Base-by-base conservation (phyloP, 768 basidiomycete species). In the Cystobasidium ongulense region DNA sequence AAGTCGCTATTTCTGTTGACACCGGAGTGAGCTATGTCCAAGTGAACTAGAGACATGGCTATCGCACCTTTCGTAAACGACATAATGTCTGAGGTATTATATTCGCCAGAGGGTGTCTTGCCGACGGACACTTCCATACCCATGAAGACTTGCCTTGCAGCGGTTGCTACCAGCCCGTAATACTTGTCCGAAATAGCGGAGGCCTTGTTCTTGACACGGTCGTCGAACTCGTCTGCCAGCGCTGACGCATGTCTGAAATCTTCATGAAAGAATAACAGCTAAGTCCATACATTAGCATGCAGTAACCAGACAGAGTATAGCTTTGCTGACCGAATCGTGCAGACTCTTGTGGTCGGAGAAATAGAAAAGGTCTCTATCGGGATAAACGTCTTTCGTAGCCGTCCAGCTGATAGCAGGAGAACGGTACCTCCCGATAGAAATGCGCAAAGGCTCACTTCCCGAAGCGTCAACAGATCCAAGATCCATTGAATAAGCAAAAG, bases 1-100 rank as follows among this genome's bases (percentile, higher is more conserved):
- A 63, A 84, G 83, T 73, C 76, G 63, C 81, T 80, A 1, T 81
- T 80, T 13, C 81, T 80, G 70, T 87, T 87, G 84, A 87, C 87
- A 88, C 72, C 84, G 80, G 76, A 29, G 41, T 10, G 11, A 5
- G 66, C 38, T 18, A 35, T 62, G 36, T 31, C n/a, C n/a, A n/a
- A n/a, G n/a, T n/a, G n/a, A n/a, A n/a, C n/a, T n/a, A n/a, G n/a
- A n/a, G n/a, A n/a, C n/a, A n/a, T n/a, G n/a, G n/a, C n/a, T n/a
- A n/a, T n/a, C n/a, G n/a, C 46, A 29, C 31, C 63, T 29, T 52
- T 73, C 7, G 43, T 18, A 29, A 68, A 50, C 3, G 61, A 39
- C 72, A 63, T 75, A 4, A 57, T 29, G 36, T 63, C 57, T 2
- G 33, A 41, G 8, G 71, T 73, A 46, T 72, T 63, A 29, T 75